These are phyloP conservation scores for Xylariaceae sp. DNA, from an alignment of 2,329 filamentous ascomycete genomes.

Conservation along the genomic window DNA sequence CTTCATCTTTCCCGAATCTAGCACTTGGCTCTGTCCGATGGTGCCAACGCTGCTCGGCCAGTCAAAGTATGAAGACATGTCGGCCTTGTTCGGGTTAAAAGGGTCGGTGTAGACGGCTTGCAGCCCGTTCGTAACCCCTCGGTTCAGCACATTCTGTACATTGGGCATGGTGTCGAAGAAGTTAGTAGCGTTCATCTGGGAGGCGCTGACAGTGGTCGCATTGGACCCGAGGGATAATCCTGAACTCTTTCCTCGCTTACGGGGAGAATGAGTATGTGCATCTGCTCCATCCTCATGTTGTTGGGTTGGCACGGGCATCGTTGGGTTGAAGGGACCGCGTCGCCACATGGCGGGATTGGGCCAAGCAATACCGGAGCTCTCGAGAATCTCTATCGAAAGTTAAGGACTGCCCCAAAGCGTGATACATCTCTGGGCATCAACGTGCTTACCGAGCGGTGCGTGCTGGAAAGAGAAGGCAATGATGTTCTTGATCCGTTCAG, in stretches of 20 bases:
- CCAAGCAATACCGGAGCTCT: slow-evolving; percentile 72
- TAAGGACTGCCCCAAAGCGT: neutral
- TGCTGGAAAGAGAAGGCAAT: slow-evolving; percentile 81
- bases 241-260: slow-evolving; percentile 29
- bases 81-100: slow-evolving; percentile 23
- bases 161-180: slow-evolving; percentile 27
- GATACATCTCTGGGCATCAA: neutral
- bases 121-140: slow-evolving; percentile 14
- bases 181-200: slow-evolving; percentile 17
- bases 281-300: slow-evolving; percentile 43
- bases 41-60: slow-evolving; percentile 22
- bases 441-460: slow-evolving; percentile 62
- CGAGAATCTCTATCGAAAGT: slow-evolving; percentile 58
- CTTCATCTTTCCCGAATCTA: slow-evolving; percentile 17
- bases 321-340: slow-evolving; percentile 38
- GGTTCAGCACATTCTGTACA: slow-evolving; percentile 26
- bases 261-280: slow-evolving; percentile 60
- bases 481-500: slow-evolving; percentile 65
- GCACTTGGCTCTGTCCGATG: slow-evolving; percentile 17
- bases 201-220: slow-evolving; percentile 15
- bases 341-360: slow-evolving; percentile 68
- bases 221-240: slow-evolving; percentile 15
- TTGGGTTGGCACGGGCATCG: slow-evolving; percentile 37
- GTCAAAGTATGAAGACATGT: slow-evolving; percentile 27
- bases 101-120: slow-evolving; percentile 23